Conservation (phyloP, 305 asterid genomes). For the Plantago rigida region DNA sequence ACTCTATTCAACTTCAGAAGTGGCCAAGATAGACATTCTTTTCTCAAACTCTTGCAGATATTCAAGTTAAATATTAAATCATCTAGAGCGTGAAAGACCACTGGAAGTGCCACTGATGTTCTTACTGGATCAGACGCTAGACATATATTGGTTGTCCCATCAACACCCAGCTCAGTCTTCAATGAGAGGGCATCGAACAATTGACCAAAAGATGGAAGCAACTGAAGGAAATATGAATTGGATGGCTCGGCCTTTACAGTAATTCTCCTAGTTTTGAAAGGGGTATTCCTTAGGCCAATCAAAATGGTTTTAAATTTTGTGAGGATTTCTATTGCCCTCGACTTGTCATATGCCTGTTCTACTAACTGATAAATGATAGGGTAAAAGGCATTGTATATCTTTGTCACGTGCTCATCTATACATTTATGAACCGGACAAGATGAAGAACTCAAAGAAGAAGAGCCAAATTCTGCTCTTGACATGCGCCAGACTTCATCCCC, state of each 20-base stretch:
- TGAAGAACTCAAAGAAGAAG: slow-evolving; percentile 62
- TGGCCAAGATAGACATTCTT: slow-evolving; percentile 66
- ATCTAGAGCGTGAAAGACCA: slow-evolving; percentile 77
- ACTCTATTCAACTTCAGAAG: slow-evolving; percentile 74
- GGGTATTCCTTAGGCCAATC: slow-evolving; percentile 52
- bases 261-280: slow-evolving; percentile 70
- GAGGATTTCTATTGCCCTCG: slow-evolving; percentile 45
- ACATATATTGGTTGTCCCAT: slow-evolving; percentile 42
- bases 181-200: slow-evolving; percentile 73
- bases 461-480: slow-evolving; percentile 73
- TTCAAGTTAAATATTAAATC: slow-evolving; percentile 54
- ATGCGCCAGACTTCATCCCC: slow-evolving; percentile 82
- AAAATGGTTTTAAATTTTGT: slow-evolving; percentile 44
- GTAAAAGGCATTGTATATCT: slow-evolving; percentile 54
- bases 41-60: slow-evolving; percentile 36
- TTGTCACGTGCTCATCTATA: slow-evolving; percentile 74
- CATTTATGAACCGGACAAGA: slow-evolving; percentile 79
- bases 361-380: slow-evolving; percentile 50
- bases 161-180: slow-evolving; percentile 40
- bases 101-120: slow-evolving; percentile 77
- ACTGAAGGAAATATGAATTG: slow-evolving; percentile 31
- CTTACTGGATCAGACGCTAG: slow-evolving; percentile 68
- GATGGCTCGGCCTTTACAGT: slow-evolving; percentile 37
- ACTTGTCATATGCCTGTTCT: slow-evolving; percentile 43
- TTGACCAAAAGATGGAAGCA: slow-evolving; percentile 53